These are phyloP conservation scores for Colletotrichum endophyticum DNA, from an alignment of 2,329 filamentous ascomycete species.

Conservation along the genomic window DNA sequence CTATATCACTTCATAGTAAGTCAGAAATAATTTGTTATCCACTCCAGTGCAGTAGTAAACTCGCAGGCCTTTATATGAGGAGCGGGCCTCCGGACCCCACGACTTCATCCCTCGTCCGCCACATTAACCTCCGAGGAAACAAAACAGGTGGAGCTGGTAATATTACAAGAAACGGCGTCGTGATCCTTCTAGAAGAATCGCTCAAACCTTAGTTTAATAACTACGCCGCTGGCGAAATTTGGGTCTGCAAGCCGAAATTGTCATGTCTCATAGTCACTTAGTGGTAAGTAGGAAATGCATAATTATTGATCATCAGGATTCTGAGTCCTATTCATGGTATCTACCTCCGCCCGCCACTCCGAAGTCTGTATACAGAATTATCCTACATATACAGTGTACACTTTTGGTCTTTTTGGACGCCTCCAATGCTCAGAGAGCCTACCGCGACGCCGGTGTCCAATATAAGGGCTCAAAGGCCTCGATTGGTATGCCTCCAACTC, in stretches of 20 bases:
- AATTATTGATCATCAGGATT: constrained; percentile 6
- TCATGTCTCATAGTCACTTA: not conserved
- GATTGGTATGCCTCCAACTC: not conserved
- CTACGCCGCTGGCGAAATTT: not conserved
- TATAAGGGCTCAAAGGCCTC: not conserved
- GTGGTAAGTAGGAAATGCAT: not conserved
- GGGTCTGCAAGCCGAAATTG: not conserved
- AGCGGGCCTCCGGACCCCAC: not conserved
- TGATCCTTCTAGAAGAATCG: not conserved
- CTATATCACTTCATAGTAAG: too few species aligned
- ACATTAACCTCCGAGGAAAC: not conserved
- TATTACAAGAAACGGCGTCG: not conserved
- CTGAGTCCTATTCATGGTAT: constrained; percentile 13
- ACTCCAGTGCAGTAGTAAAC: not conserved
- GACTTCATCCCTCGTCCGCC: not conserved
- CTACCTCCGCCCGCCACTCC: not conserved
- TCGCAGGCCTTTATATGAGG: not conserved
- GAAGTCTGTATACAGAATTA: constrained; percentile 16
- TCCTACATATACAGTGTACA: constrained; percentile 18
- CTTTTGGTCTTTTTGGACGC: not conserved
- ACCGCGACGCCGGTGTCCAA: not conserved
- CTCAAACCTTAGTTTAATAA: not conserved
- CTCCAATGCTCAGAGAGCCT: not conserved
- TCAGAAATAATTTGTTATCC: not conserved
- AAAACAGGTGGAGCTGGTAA: not conserved